A percentile compares a stretch with the other conserved stretches of the same genome.
phyloP scores from a whole-genome alignment of 2,329 filamentous ascomycete species.

The Neopestalotiopsis sp. region DNA sequence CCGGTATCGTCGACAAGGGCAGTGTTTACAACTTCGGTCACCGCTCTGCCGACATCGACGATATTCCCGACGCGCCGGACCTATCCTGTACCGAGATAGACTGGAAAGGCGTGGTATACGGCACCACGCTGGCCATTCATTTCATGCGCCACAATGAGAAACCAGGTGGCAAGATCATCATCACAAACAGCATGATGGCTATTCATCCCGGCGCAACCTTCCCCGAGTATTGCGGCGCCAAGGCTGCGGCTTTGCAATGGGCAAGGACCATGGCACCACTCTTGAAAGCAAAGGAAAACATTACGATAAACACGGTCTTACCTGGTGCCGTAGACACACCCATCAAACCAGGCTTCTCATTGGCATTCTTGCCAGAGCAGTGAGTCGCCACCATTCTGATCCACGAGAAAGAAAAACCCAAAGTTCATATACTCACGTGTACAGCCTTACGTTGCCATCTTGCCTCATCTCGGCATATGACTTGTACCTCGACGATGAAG shows the following conservation, averaged over 20 bases:
- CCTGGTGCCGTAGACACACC: not conserved
- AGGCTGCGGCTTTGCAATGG: not conserved
- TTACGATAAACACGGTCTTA: conserved; percentile 13
- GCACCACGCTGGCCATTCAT: conserved; percentile 3
- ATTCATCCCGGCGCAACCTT: conserved; percentile 13
- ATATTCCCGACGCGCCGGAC: conserved; percentile 4
- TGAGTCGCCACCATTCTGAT: not conserved
- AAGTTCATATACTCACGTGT: not conserved
- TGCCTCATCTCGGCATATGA: conserved; percentile 9
- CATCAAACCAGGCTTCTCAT: not conserved
- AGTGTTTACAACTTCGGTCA: conserved; percentile 12
- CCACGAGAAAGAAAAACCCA: not conserved
- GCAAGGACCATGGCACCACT: not conserved
- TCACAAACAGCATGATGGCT: conserved; percentile 14
- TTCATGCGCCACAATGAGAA: conserved; percentile 12
- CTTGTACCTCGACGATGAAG: conserved; percentile 2
- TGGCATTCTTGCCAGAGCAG: conserved; percentile 14
- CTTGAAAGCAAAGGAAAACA: conserved; percentile 3
- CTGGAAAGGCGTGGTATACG: conserved; percentile 6
- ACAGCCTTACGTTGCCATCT: conserved; percentile 2
- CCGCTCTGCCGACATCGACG: conserved; percentile 1
- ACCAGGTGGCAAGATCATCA: conserved; percentile 14
- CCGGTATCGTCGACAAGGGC: conserved; percentile 8
- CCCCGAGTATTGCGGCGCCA: conserved; percentile 11
- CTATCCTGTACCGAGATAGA: conserved; percentile 1